Base-by-base conservation (phyloP, 192 early-diverging fungal genomes). In the Podila minutissima region DNA sequence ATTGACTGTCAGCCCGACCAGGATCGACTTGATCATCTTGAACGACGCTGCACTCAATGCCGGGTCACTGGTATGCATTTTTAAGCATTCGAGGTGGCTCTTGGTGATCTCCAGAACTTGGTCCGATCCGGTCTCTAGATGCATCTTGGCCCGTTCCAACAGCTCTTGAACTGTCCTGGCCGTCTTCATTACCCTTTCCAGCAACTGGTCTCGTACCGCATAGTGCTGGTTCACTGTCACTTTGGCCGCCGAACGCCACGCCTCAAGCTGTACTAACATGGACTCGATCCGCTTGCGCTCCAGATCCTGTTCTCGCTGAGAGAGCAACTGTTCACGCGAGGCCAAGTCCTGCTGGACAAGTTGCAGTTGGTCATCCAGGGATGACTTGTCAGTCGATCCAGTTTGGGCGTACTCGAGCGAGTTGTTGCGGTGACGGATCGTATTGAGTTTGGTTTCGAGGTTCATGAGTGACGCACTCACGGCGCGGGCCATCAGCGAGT, bases 401-500 rank as follows among this genome's bases (percentile, higher is more conserved):
- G 51, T 20, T 5, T 53, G 51, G 17, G 51, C 51, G 8, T 79
- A 79, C 13, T 79, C 75, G 31, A 79, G 60, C 9, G 77, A 81
- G 48, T 73, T 72, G 57, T 72, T 73, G 50, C 77, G 65, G 5
- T 81, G 70, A 19, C 67, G 71, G 11, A 81, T 81, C 33, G 67
- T 82, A 22, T 75, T 72, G 15, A 82, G 70, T 50, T 83, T 78
- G 17, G 82, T 71, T 24, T 86, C 75, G 24, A 88, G 69, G 26
- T 88, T 83, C 55, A 72, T 74, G 31, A 86, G 77, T 2, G 72
- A 83, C 10, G 85, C 85, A 1, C 84, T 62, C 2, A 84, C 86
- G 5, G 74, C 82, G 50, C 86, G 86, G 13, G 85, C 85, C 87
- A 86, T 86, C 24, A 88, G 82, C 2, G 87, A 82, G 29, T 86